Evolutionary conservation across 371 early-diverging fungal species (phyloP).

Genomic region (Phascolomyces articulosus): DNA sequence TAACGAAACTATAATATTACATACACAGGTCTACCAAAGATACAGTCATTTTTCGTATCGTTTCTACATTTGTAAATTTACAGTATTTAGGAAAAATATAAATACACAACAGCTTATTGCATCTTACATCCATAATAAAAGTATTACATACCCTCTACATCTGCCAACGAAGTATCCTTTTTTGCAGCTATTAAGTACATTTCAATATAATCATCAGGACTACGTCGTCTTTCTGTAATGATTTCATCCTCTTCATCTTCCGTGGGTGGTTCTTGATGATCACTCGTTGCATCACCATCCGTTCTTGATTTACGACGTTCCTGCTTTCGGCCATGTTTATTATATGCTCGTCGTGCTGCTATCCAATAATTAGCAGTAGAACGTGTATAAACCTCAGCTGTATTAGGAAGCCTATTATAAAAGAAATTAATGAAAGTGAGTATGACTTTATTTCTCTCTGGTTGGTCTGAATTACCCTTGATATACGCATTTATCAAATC

Average conservation of each 20-base stretch:
- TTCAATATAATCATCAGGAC: constrained; percentile 42
- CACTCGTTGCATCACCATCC: constrained; percentile 4
- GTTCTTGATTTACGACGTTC: neutral
- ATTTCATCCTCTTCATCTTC: constrained; percentile 15
- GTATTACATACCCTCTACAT: constrained; percentile 54
- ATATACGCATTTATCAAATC: too few species aligned
- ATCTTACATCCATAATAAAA: too few species aligned
- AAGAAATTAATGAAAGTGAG: too few species aligned
- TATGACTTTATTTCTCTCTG: too few species aligned
- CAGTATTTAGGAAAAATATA: neutral
- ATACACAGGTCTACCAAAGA: constrained; percentile 35
- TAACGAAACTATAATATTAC: constrained; percentile 19
- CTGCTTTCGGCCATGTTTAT: constrained; percentile 12
- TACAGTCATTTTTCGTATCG: constrained; percentile 32
- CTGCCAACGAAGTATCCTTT: constrained; percentile 61
- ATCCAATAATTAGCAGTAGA: constrained; percentile 67
- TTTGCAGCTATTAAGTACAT: constrained; percentile 65
- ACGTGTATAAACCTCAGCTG: constrained; percentile 63
- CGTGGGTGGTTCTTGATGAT: constrained; percentile 19
- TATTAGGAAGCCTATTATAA: constrained; percentile 36
- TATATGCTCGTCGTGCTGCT: constrained; percentile 55
- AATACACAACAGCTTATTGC: neutral
- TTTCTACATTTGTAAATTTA: constrained; percentile 27
- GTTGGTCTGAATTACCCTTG: neutral
- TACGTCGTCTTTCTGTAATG: neutral